Percentiles rank a stretch among this genome's conserved stretches.
These are phyloP conservation scores for Eucalyptus regnans DNA, from an alignment of 345 rosid species.

Conservation along the genomic window DNA sequence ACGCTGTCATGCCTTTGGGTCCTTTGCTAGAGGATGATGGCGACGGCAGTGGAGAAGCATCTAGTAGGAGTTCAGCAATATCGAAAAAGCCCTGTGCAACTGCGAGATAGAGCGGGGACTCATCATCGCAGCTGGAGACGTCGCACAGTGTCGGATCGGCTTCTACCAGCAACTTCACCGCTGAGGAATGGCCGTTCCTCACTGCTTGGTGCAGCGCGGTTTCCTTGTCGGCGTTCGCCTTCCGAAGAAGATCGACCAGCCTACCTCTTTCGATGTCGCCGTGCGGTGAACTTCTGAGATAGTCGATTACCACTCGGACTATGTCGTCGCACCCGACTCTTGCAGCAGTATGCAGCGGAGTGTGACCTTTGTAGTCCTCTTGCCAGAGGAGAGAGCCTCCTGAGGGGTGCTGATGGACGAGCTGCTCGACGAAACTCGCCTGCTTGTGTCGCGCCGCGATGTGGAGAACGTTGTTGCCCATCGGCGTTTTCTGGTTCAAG, in stretches of 20 bases:
- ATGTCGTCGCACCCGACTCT: neutral
- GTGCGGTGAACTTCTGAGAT: neutral
- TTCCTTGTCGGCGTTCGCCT: neutral
- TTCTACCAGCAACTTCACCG: neutral
- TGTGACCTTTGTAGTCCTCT: neutral
- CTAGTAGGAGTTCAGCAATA: neutral
- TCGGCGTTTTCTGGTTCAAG: neutral
- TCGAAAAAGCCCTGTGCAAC: neutral
- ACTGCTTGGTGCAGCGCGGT: neutral
- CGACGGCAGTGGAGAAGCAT: neutral
- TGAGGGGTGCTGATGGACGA: neutral
- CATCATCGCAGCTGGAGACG: neutral
- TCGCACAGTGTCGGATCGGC: neutral
- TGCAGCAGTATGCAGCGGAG: neutral
- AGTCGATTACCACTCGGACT: neutral
- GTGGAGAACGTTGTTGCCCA: conserved; percentile 7
- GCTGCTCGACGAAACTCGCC: neutral
- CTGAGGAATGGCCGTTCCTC: neutral
- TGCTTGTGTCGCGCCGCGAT: conserved; percentile 7
- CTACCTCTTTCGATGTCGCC: neutral
- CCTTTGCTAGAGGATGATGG: neutral
- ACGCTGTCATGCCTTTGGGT: conserved; percentile 1
- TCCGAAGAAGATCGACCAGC: neutral
- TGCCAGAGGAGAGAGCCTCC: neutral
- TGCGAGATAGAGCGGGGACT: conserved; percentile 1